Evolutionary conservation across 2,329 filamentous ascomycete genomes (phyloP).

Genomic region (Taxawa tesnikishii): DNA sequence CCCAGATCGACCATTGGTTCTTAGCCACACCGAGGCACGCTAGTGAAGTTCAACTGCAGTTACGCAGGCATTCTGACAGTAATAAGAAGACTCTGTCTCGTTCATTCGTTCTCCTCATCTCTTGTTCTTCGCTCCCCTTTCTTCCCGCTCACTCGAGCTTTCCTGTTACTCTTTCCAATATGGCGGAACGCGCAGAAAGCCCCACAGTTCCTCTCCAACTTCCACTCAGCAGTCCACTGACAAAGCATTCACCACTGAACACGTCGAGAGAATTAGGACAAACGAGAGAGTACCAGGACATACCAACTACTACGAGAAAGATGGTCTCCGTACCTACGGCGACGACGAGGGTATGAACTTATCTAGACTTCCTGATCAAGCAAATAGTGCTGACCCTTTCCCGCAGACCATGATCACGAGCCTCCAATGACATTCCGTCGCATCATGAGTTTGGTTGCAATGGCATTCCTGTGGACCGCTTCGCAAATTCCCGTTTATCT

Average conservation of each 20-base stretch:
- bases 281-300: constrained; percentile 24
- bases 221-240: constrained; percentile 2
- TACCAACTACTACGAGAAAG: constrained; percentile 33
- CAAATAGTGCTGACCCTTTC: neutral
- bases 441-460: constrained; percentile 43
- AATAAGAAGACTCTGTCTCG: too few species aligned
- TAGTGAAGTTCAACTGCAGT: too few species aligned
- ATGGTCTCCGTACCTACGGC: constrained; percentile 31
- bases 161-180: neutral
- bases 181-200: neutral
- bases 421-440: constrained; percentile 33
- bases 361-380: neutral
- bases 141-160: neutral
- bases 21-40: too few species aligned
- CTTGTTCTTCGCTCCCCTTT: neutral
- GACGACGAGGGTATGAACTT: constrained; percentile 24
- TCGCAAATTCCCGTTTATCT: constrained; percentile 45
- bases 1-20: too few species aligned
- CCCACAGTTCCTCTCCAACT: neutral
- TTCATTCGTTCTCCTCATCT: neutral
- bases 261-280: constrained; percentile 23
- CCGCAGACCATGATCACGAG: constrained; percentile 25
- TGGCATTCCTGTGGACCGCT: constrained; percentile 50
- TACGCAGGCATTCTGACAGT: too few species aligned
- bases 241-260: constrained; percentile 7